Evolutionary conservation across 257 asterid species (phyloP).

Genomic region (Lithospermum erythrorhizon): DNA sequence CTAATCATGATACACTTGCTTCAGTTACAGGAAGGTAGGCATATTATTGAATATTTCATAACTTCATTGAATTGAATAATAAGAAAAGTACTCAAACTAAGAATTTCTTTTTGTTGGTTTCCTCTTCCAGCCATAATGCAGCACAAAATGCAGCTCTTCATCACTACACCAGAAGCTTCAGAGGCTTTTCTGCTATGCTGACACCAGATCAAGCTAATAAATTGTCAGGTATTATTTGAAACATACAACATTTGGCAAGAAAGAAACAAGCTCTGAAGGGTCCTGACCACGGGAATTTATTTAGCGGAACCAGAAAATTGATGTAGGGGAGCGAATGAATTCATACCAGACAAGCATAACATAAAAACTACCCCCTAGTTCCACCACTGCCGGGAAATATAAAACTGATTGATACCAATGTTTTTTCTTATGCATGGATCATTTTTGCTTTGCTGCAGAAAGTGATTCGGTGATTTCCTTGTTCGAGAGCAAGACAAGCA

Average conservation of each 20-base stretch:
- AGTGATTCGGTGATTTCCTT: constrained; percentile 31
- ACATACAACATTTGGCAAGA: not conserved
- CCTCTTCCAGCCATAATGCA: constrained; percentile 25
- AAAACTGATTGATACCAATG: not conserved
- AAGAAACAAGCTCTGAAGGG: not conserved
- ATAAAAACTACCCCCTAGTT: no score
- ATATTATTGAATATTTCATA: not conserved
- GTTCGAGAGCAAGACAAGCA: constrained; percentile 31
- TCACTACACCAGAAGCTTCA: constrained; percentile 35
- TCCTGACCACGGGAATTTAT: no score
- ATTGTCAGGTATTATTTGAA: constrained; percentile 25
- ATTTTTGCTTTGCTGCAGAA: constrained; percentile 20
- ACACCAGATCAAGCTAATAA: constrained; percentile 42
- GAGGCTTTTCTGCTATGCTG: constrained; percentile 64
- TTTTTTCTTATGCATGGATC: not conserved
- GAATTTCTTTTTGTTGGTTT: not conserved
- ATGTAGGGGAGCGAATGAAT: no score
- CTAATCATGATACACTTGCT: constrained; percentile 42
- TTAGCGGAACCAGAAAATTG: no score
- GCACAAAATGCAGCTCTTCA: constrained; percentile 30
- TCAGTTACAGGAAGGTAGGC: constrained; percentile 42
- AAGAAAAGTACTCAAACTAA: not conserved
- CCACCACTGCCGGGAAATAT: no score
- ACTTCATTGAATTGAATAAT: not conserved
- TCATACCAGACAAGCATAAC: no score